Conservation (phyloP, 805 yeast species). For the Nematodospora valgi region DNA sequence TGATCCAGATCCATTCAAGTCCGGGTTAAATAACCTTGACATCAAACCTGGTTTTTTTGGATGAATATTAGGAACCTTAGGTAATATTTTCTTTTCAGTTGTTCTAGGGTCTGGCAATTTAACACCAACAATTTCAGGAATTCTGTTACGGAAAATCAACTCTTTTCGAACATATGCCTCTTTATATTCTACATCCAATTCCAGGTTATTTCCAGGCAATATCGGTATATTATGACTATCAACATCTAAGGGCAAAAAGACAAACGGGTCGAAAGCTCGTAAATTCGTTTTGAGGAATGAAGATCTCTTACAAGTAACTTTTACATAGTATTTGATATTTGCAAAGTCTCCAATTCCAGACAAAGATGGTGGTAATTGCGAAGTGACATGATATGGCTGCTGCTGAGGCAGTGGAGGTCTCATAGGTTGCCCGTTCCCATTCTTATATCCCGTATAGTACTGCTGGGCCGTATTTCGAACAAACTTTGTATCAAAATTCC, state of each 20-base stretch:
- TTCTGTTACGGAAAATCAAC: conserved; percentile 32
- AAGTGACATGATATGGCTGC: conserved; percentile 21
- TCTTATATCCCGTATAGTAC: conserved; percentile 5
- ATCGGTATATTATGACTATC: conserved; percentile 21
- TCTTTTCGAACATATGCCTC: conserved; percentile 47
- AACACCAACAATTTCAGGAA: conserved; percentile 44
- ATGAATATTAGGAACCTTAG: conserved; percentile 14
- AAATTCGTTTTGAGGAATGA: conserved; percentile 46
- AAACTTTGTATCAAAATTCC: conserved; percentile 21
- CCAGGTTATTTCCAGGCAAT: conserved; percentile 17
- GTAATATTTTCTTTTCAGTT: conserved; percentile 17
- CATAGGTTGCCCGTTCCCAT: background rate
- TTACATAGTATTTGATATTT: conserved; percentile 50
- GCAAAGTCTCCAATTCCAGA: conserved; percentile 33
- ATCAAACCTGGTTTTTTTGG: conserved; percentile 26
- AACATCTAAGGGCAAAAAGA: conserved; percentile 49
- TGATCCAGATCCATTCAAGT: conserved; percentile 7
- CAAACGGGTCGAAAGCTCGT: conserved; percentile 47
- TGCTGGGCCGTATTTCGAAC: conserved; percentile 19
- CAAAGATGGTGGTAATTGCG: conserved; percentile 35
- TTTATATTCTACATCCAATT: conserved; percentile 22
- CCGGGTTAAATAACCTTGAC: conserved; percentile 22
- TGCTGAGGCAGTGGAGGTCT: conserved; percentile 3
- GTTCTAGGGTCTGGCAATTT: conserved; percentile 16
- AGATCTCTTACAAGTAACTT: conserved; percentile 56